Conservation (phyloP, 305 asterid species). For the Fraxinus ornus region DNA sequence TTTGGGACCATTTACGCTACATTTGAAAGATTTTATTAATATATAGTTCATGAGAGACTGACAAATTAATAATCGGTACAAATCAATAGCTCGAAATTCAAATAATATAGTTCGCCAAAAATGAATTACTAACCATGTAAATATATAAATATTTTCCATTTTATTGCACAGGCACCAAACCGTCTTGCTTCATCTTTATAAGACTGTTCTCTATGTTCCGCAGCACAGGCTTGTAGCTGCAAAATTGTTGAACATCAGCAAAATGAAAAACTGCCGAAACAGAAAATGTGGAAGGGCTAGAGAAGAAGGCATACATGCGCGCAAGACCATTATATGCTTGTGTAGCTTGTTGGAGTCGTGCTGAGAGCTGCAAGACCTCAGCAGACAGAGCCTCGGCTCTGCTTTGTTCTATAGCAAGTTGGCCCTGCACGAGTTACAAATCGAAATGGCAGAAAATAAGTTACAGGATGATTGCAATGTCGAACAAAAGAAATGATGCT, state of each 20-base stretch:
- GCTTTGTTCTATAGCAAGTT: slow-evolving; percentile 75
- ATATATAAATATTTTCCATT: not conserved
- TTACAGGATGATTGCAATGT: not conserved
- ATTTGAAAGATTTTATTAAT: too few species aligned
- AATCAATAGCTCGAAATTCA: too few species aligned
- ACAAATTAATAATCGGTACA: too few species aligned
- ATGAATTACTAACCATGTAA: not conserved
- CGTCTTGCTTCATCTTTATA: slow-evolving; percentile 78
- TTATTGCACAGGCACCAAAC: slow-evolving; percentile 49
- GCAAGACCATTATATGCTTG: slow-evolving; percentile 70
- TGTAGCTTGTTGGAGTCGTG: slow-evolving; percentile 74
- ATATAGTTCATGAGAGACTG: too few species aligned
- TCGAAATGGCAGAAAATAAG: not conserved
- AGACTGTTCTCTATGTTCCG: slow-evolving; percentile 77
- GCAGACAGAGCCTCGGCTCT: slow-evolving; percentile 63
- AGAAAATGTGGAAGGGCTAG: slow-evolving; percentile 9
- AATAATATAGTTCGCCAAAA: not conserved
- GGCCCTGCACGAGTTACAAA: slow-evolving; percentile 42
- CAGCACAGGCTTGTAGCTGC: slow-evolving; percentile 81
- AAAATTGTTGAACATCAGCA: not conserved
- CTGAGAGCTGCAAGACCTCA: slow-evolving; percentile 60
- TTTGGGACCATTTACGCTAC: too few species aligned
- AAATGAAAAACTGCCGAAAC: not conserved
- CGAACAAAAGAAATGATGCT: not conserved
- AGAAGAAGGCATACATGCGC: slow-evolving; percentile 62